Conservation (phyloP, 2,329 filamentous ascomycete species). For the Sarocladiaceae sp. region DNA sequence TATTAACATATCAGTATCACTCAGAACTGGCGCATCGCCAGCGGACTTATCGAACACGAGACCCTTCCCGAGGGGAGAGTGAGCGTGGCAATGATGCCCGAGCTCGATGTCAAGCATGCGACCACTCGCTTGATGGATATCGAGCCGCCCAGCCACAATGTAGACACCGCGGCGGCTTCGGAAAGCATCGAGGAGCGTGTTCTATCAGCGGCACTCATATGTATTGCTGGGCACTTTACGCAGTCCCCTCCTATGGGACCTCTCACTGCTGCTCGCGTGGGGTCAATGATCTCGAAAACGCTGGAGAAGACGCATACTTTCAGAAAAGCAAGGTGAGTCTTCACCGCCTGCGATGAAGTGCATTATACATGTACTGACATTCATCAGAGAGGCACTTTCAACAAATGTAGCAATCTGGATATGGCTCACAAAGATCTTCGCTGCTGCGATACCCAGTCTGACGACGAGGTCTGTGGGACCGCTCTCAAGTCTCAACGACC, state of each 20-base stretch:
- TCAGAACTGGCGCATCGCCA: neutral
- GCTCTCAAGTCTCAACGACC: slow-evolving; percentile 47
- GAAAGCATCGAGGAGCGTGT: slow-evolving; percentile 60
- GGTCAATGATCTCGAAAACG: slow-evolving; percentile 54
- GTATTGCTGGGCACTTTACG: slow-evolving; percentile 58
- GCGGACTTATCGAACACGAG: neutral
- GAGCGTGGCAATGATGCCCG: slow-evolving; percentile 4
- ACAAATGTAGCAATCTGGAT: slow-evolving; percentile 64
- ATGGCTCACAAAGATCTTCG: slow-evolving; percentile 58
- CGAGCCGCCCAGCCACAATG: slow-evolving; percentile 14
- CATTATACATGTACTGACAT: neutral
- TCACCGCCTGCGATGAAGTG: neutral
- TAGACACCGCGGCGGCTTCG: slow-evolving; percentile 14
- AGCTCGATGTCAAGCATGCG: slow-evolving; percentile 9
- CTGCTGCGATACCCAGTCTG: slow-evolving; percentile 55
- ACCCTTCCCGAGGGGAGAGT: neutral
- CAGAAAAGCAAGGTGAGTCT: slow-evolving; percentile 52
- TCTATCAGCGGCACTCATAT: slow-evolving; percentile 57
- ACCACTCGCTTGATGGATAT: slow-evolving; percentile 12
- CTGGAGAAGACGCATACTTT: slow-evolving; percentile 61
- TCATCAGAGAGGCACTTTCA: slow-evolving; percentile 51
- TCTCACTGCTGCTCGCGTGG: slow-evolving; percentile 49
- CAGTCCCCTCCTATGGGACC: slow-evolving; percentile 53
- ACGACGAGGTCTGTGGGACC: slow-evolving; percentile 56
- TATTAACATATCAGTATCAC: neutral